Evolutionary conservation across 805 yeast genomes (phyloP).

Genomic region (Yamadazyma nakazawae): DNA sequence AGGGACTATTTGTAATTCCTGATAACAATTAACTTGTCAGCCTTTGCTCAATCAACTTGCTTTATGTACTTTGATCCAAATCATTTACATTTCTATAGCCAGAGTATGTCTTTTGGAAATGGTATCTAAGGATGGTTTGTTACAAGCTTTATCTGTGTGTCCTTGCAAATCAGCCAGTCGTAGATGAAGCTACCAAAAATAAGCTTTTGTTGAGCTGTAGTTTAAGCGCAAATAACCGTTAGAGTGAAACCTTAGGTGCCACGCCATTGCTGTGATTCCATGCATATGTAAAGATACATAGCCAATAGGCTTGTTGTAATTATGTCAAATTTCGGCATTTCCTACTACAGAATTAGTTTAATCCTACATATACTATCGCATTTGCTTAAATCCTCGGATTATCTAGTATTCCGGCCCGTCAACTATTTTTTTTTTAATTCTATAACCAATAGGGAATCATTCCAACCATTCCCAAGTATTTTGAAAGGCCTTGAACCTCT

Average conservation of each 20-base stretch:
- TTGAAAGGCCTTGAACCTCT: neutral
- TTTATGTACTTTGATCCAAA: no score
- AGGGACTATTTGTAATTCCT: neutral
- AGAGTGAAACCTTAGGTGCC: neutral
- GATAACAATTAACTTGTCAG: neutral
- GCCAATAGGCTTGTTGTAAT: neutral
- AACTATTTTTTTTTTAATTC: neutral
- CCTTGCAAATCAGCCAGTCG: neutral
- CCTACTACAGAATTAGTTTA: neutral
- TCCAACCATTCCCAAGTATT: conserved; percentile 3
- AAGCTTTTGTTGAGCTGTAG: neutral
- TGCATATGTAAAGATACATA: no score
- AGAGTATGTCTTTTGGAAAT: neutral
- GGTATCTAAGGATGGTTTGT: neutral
- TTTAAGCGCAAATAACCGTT: neutral
- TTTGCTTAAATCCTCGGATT: neutral
- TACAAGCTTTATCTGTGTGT: neutral
- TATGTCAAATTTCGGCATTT: neutral
- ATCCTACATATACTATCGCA: neutral
- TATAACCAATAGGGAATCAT: neutral
- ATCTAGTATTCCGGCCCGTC: neutral
- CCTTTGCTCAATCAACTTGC: no score
- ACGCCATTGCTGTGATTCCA: neutral
- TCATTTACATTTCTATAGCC: no score
- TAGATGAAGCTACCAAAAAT: neutral